Base-by-base conservation (phyloP, 176 grass and related monocot species). In the Rhipidocladum racemiflorum region DNA sequence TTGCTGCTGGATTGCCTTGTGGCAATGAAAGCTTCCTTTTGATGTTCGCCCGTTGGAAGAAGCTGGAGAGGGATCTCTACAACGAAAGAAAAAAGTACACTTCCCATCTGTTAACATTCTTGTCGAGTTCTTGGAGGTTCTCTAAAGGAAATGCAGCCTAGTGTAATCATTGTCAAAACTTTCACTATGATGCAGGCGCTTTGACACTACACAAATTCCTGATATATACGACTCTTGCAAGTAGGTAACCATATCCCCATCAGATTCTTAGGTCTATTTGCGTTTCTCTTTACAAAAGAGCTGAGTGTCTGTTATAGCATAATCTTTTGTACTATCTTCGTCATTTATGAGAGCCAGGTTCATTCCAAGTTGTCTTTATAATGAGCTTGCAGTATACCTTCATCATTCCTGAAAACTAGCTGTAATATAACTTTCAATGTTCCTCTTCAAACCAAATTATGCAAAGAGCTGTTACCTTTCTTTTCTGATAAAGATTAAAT, bases 181-280 rank as follows among this genome's bases (percentile, higher is more conserved):
- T 51, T 81, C 66, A 12, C 60, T 81, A 83, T 60, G 48, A 84
- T 92, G 88, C 90, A 97, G 95, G 56, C 92, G 84, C 76, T 97
- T 92, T 78, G 95, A 97, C 78, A 87, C 91, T 80, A 92, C 95
- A 10, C 95, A 97, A 75, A 94, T 97, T 78, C 92, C 95, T 71
- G 95, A 92, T 85, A 85, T 94, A 67, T 97, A 97, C 76, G 95
- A 97, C 73, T 97, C 95, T 91, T 97, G 92, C 95, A 97, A 97
- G 95, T 97, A 87, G 78, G 94, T 97, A 65, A 68, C 80, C 69
- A 70, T 75, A 28, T 68, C 11, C 50, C 34, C 51, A 63, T 87
- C 74, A 74, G 36, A 84, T 83, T 48, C 9, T 53, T 62, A 28
- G 39, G 21, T 74, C 16, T 74, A 56, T 79, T 16, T 80, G 40